Conservation (phyloP, 129 eudicot genomes). For the Sambucus nigra region DNA sequence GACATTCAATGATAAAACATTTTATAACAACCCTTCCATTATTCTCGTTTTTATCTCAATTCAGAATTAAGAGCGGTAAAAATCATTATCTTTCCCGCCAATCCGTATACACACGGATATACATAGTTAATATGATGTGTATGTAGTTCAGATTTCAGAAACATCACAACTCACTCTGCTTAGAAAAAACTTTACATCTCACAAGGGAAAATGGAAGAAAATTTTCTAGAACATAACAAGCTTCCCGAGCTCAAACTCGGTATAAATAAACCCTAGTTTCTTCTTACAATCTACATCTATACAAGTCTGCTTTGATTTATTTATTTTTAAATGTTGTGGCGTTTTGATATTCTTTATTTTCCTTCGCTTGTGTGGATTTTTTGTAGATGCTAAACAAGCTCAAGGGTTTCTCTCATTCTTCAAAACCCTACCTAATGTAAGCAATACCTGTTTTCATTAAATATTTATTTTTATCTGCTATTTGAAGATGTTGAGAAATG, state of each 20-base stretch:
- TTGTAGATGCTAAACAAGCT: conserved; percentile 80
- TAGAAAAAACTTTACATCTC: no score
- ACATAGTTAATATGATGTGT: no score
- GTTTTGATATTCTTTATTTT: background rate
- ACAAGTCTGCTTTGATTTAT: background rate
- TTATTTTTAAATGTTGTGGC: background rate
- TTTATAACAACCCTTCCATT: no score
- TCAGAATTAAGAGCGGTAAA: no score
- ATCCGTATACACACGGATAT: no score
- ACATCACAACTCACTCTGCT: no score
- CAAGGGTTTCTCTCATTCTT: conserved; percentile 93
- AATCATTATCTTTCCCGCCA: no score
- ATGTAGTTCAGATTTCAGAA: no score
- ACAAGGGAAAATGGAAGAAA: conserved; percentile 55
- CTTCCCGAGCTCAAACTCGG: conserved; percentile 95
- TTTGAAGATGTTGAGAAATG: background rate
- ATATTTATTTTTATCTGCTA: background rate
- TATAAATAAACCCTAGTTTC: conserved; percentile 17
- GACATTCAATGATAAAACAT: no score
- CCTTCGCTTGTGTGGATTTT: conserved; percentile 5
- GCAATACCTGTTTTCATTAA: background rate
- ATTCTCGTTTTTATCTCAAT: no score
- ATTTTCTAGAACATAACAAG: conserved; percentile 58
- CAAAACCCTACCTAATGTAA: conserved; percentile 68
- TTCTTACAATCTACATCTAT: background rate